Evolutionary conservation across 2,329 filamentous ascomycete species (phyloP).

Genomic region (Ophiocordyceps sinensis): DNA sequence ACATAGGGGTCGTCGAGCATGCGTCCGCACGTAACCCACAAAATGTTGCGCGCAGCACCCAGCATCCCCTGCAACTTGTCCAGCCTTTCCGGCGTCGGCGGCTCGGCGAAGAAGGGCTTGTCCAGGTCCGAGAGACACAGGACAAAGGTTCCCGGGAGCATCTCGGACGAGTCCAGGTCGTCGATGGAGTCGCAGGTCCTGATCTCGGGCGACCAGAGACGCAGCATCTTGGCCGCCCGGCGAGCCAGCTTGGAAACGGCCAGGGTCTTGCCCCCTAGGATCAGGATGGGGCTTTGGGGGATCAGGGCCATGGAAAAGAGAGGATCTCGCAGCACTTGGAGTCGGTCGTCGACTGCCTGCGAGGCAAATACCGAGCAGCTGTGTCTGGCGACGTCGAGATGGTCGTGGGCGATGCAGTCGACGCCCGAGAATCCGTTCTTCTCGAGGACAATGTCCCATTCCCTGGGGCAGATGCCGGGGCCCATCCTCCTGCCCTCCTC

Average conservation of each 20-base stretch:
- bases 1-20: conserved; percentile 7
- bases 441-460: conserved; percentile 1
- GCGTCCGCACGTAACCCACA: conserved; percentile 11
- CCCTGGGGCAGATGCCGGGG: not conserved
- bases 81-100: conserved; percentile 16
- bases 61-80: conserved; percentile 7
- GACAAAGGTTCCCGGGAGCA: not conserved
- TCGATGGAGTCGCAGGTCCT: conserved; percentile 4
- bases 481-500: not conserved
- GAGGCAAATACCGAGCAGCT: not conserved
- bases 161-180: conserved; percentile 1
- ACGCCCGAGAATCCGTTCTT: conserved; percentile 3
- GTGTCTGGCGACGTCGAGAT: not conserved
- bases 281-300: not conserved
- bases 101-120: conserved; percentile 11
- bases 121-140: conserved; percentile 5
- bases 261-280: conserved; percentile 1
- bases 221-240: not conserved
- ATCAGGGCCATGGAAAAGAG: not conserved
- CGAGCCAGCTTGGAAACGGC: conserved; percentile 1
- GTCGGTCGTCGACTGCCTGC: not conserved
- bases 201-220: not conserved
- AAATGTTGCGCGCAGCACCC: conserved; percentile 4
- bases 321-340: not conserved
- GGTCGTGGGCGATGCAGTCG: not conserved